Conservation (phyloP, 345 rosid genomes). For the Boechera divaricarpa region DNA sequence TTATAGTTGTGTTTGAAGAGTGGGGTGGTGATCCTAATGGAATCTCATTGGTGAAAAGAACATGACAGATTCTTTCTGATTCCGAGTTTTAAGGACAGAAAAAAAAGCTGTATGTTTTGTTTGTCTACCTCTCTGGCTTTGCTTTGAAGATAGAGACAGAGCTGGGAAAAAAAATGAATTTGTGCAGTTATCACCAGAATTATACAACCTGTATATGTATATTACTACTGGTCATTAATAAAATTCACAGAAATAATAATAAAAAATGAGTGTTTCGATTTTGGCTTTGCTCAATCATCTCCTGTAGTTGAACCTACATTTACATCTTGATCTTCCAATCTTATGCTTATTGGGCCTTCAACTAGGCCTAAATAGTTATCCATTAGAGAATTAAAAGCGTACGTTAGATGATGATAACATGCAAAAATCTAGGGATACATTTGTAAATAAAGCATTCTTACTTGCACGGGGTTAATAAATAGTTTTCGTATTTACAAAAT, state of each 20-base stretch:
- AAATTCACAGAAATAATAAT: conserved; percentile 13
- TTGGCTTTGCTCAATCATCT: background rate
- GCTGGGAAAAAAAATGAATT: background rate
- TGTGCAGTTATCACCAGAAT: conserved; percentile 37
- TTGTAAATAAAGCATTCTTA: conserved; percentile 24
- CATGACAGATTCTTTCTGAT: conserved; percentile 39
- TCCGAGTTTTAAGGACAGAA: conserved; percentile 32
- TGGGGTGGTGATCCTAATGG: conserved; percentile 90
- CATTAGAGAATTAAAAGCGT: background rate
- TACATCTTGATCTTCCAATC: background rate
- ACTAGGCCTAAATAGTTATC: background rate
- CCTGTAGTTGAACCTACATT: background rate
- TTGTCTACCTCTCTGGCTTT: conserved; percentile 20
- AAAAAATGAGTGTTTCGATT: background rate
- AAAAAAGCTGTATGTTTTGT: conserved; percentile 31
- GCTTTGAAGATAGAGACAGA: conserved; percentile 41
- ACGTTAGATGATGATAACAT: background rate
- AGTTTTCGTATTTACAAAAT: conserved; percentile 18
- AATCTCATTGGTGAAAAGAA: conserved; percentile 69
- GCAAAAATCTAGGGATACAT: background rate
- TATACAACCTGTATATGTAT: conserved; percentile 28
- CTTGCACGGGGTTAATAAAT: background rate
- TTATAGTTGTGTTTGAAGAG: conserved; percentile 79
- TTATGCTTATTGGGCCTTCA: conserved; percentile 14
- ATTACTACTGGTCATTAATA: conserved; percentile 5